Evolutionary conservation across 2,329 filamentous ascomycete genomes (phyloP).

Genomic region (Neocucurbitaria cava): DNA sequence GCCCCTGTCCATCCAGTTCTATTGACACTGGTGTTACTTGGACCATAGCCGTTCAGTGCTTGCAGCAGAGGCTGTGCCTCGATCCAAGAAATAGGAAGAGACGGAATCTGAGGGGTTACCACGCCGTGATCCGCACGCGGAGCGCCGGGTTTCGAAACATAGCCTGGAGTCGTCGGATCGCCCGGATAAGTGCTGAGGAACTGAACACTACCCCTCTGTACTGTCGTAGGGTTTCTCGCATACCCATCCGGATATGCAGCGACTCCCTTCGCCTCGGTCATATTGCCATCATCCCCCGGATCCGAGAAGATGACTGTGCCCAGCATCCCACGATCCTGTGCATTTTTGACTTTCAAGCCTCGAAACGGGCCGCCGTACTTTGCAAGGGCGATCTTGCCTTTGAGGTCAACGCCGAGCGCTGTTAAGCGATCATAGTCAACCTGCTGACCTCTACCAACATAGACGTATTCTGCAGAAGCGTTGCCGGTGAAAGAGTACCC

Average conservation of each 20-base stretch:
- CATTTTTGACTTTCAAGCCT: constrained; percentile 58
- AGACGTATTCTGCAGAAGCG: constrained; percentile 57
- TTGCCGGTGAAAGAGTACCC: constrained; percentile 57
- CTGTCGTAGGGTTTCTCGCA: constrained; percentile 54
- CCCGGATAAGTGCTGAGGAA: constrained; percentile 68
- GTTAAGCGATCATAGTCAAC: constrained; percentile 56
- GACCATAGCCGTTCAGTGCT: constrained; percentile 82
- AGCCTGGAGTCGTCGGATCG: constrained; percentile 60
- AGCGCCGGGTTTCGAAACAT: constrained; percentile 81
- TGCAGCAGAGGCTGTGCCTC: constrained; percentile 83
- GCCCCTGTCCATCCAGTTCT: constrained; percentile 48
- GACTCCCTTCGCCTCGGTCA: constrained; percentile 56
- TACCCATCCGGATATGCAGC: constrained; percentile 52
- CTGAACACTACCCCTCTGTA: constrained; percentile 56
- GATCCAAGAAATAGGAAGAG: constrained; percentile 81
- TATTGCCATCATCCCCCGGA: constrained; percentile 55
- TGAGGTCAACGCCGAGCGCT: constrained; percentile 51
- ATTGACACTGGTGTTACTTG: constrained; percentile 56
- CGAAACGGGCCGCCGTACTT: constrained; percentile 56
- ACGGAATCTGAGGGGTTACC: constrained; percentile 78
- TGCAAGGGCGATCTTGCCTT: constrained; percentile 58
- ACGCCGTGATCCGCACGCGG: constrained; percentile 71
- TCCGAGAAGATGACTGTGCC: constrained; percentile 56
- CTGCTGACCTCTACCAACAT: constrained; percentile 52
- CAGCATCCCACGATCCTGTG: constrained; percentile 54